These are phyloP conservation scores for Zanthoxylum bungeanum DNA, from an alignment of 345 rosid species.

Conservation along the genomic window DNA sequence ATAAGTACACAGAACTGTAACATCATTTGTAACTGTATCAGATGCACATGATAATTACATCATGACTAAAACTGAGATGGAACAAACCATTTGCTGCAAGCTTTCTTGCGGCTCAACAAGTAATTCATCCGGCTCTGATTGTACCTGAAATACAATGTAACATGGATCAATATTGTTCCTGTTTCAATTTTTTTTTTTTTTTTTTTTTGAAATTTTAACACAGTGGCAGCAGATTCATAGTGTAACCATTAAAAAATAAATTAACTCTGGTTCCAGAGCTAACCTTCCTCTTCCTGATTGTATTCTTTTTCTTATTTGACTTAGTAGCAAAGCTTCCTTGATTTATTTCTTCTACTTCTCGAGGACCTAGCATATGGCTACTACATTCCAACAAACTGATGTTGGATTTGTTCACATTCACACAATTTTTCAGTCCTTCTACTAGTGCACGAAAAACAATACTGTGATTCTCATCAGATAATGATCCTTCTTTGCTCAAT, in stretches of 20 bases:
- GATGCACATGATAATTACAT: neutral
- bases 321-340: slow-evolving; percentile 28
- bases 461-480: slow-evolving; percentile 34
- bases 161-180: neutral
- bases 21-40: neutral
- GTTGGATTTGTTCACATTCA: slow-evolving; percentile 39
- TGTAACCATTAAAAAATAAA: neutral
- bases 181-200: neutral
- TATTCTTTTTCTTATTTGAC: slow-evolving; percentile 41
- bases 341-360: slow-evolving; percentile 35
- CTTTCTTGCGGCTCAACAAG: slow-evolving; percentile 38
- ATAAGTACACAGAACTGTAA: neutral
- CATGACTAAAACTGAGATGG: neutral
- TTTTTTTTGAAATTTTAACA: neutral
- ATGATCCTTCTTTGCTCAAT: slow-evolving; percentile 52
- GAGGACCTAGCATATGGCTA: slow-evolving; percentile 21
- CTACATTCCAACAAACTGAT: slow-evolving; percentile 29
- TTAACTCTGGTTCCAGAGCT: slow-evolving; percentile 1
- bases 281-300: slow-evolving; percentile 48
- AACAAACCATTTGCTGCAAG: slow-evolving; percentile 45
- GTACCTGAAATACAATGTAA: slow-evolving; percentile 32
- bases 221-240: neutral
- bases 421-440: slow-evolving; percentile 50
- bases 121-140: slow-evolving; percentile 33
- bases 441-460: slow-evolving; percentile 43